phyloP scores from a whole-genome alignment of 2,329 filamentous ascomycete species.

The Claviceps sp. region DNA sequence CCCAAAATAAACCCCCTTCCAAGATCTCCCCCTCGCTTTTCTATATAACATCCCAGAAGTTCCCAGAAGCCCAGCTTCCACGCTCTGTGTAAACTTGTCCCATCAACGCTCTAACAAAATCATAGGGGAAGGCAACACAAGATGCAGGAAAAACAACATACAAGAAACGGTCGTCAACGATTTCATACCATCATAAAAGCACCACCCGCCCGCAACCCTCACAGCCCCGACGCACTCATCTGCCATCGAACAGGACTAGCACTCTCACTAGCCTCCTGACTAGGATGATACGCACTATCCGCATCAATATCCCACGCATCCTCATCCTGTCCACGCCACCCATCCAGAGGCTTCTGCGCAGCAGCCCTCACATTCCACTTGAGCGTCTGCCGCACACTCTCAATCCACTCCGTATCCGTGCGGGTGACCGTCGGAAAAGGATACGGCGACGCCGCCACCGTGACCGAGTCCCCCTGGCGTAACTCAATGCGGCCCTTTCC shows the following conservation, averaged over 20 bases:
- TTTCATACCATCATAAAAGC: no score
- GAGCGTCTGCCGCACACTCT: slow-evolving; percentile 81
- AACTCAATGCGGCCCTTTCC: slow-evolving; percentile 93
- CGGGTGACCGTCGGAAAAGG: slow-evolving; percentile 94
- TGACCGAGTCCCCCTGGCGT: slow-evolving; percentile 86
- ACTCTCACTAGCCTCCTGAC: slow-evolving; percentile 56
- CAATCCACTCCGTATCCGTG: slow-evolving; percentile 87
- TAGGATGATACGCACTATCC: slow-evolving; percentile 58
- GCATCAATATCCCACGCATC: slow-evolving; percentile 81
- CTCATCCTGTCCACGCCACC: no score
- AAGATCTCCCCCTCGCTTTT: background rate
- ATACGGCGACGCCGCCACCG: slow-evolving; percentile 89
- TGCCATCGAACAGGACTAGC: slow-evolving; percentile 58
- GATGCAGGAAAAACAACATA: no score
- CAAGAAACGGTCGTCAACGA: no score
- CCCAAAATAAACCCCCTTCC: background rate
- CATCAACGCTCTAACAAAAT: no score
- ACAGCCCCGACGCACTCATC: slow-evolving; percentile 54
- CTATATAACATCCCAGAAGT: no score
- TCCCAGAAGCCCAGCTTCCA: no score
- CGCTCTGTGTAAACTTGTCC: no score
- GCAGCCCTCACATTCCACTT: slow-evolving; percentile 92
- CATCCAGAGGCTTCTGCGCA: slow-evolving; percentile 77
- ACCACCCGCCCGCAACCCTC: background rate
- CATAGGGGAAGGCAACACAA: no score